Conservation (phyloP, 371 early-diverging fungal genomes). For the Cokeromyces recurvatus region DNA sequence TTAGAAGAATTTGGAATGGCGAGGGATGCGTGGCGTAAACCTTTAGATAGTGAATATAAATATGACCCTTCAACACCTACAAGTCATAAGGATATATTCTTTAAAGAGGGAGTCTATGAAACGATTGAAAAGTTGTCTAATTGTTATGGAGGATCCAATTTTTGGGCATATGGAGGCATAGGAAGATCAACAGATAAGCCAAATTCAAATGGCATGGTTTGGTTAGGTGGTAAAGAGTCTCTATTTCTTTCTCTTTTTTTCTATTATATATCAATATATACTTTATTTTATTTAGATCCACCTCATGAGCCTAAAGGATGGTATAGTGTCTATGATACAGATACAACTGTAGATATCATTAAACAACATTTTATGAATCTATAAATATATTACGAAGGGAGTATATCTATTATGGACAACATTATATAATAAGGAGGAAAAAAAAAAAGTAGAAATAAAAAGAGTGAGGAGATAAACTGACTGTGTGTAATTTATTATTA, state of each 20-base stretch:
- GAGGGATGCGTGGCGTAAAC: slow-evolving; percentile 41
- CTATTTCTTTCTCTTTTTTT: too few species aligned
- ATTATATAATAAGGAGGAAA: too few species aligned
- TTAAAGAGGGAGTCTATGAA: slow-evolving; percentile 26
- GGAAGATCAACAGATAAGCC: slow-evolving; percentile 34
- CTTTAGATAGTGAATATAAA: slow-evolving; percentile 24
- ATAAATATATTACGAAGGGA: too few species aligned
- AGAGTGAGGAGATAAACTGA: too few species aligned
- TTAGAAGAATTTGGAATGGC: slow-evolving; percentile 60
- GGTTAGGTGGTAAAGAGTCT: slow-evolving; percentile 41
- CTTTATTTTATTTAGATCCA: slow-evolving; percentile 22
- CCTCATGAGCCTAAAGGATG: slow-evolving; percentile 46
- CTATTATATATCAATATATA: too few species aligned
- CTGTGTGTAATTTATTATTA: too few species aligned
- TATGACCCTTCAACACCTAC: slow-evolving; percentile 43
- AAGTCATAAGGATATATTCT: slow-evolving; percentile 43
- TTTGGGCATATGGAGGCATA: slow-evolving; percentile 45
- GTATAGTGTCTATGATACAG: slow-evolving; percentile 41
- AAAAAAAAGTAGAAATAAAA: too few species aligned
- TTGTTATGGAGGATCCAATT: slow-evolving; percentile 23
- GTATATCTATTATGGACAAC: too few species aligned
- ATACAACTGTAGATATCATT: slow-evolving; percentile 1
- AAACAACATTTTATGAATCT: too few species aligned
- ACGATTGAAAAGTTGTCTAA: slow-evolving; percentile 26
- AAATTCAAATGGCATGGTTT: slow-evolving; percentile 31